Percentiles rank a stretch among this genome's conserved stretches.
phyloP scores from a whole-genome alignment of 306 rosid genomes.

The Boehmeria nivea region DNA sequence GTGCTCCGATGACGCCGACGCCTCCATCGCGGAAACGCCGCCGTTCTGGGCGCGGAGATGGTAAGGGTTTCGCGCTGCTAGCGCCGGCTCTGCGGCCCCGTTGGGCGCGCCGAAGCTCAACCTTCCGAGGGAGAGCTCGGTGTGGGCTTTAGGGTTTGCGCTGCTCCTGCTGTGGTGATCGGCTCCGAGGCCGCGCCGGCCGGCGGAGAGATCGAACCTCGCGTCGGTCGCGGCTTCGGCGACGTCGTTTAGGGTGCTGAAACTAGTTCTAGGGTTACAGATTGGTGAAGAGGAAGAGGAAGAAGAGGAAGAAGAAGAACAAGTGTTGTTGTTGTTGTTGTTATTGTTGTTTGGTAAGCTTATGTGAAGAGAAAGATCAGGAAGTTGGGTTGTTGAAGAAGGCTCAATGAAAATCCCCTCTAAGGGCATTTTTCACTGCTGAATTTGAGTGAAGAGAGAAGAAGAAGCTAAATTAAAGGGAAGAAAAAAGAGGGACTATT shows the following conservation, averaged over 20 bases:
- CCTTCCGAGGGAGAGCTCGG: conserved; percentile 70
- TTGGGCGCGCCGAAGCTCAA: conserved; percentile 19
- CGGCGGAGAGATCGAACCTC: conserved; percentile 17
- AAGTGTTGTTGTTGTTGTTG: conserved; percentile 22
- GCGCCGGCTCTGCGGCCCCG: conserved; percentile 20
- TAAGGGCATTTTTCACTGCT: conserved; percentile 61
- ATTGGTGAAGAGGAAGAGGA: conserved; percentile 35
- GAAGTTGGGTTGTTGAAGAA: conserved; percentile 30
- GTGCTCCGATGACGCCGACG: not conserved
- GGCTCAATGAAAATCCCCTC: conserved; percentile 75
- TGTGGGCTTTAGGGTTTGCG: conserved; percentile 35
- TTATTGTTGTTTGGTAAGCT: conserved; percentile 19
- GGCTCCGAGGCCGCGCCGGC: not conserved
- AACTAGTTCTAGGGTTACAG: conserved; percentile 11
- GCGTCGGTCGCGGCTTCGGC: not conserved
- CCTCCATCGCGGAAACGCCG: conserved; percentile 20
- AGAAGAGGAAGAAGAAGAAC: conserved; percentile 29
- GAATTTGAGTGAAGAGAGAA: not conserved
- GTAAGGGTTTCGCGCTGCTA: conserved; percentile 22
- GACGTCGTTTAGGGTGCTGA: too few species aligned
- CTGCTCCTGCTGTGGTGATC: conserved; percentile 7
- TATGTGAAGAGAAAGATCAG: conserved; percentile 93
- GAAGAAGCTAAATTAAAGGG: not conserved
- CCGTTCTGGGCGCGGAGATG: conserved; percentile 26
- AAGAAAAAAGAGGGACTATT: conserved; percentile 31